Evolutionary conservation across 2,329 filamentous ascomycete genomes (phyloP), one percentile per base, ranked within the genome.

Genomic region (Stemphylium beticola): DNA sequence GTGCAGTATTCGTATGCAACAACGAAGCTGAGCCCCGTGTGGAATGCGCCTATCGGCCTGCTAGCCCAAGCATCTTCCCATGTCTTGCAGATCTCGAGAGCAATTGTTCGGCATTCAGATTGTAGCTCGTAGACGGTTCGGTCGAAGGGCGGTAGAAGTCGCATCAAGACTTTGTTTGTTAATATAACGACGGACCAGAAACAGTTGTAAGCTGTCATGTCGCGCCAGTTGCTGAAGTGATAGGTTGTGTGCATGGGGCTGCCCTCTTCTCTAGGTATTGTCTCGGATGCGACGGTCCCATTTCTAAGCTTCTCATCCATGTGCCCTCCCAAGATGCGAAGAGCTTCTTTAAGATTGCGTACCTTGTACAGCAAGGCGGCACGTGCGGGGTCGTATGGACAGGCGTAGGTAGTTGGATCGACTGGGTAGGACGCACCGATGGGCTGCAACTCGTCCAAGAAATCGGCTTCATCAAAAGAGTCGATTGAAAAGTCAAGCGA

Each of bases 11-110:
- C 69, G 38, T 68, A 72, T 1, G 70, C 70, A 36, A 73, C 63
- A 4, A 74, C 67, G 34, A 72, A 72, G 49, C 70, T 71, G 18
- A 73, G 49, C 4, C 65, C 65, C 0, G 67, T 68, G 17, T 73
- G 69, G 9, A 71, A 68, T 3, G 71, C 67, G 15, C 70, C 71
- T 31, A 73, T 71, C 3, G 70, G 70, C 17, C 64, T 68, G 12
- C 60, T 68, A 24, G 62, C 60, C 69, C 69, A 74, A 2, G 71
- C 69, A 52, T 69, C 65, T 50, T 74, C 70, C 71, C 70, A 74
- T 10, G 67, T 72, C 53, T 72, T 72, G 57, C 70, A 73, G 4
- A 74, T 72, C 15, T 74, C 63, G 2, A 65, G 44, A 10, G 69
- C 67, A 12, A 71, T 32, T 17, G 54, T 58, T 8, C 63, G 67